phyloP scores from a whole-genome alignment of 192 early-diverging fungal genomes.

The Podila verticillata region DNA sequence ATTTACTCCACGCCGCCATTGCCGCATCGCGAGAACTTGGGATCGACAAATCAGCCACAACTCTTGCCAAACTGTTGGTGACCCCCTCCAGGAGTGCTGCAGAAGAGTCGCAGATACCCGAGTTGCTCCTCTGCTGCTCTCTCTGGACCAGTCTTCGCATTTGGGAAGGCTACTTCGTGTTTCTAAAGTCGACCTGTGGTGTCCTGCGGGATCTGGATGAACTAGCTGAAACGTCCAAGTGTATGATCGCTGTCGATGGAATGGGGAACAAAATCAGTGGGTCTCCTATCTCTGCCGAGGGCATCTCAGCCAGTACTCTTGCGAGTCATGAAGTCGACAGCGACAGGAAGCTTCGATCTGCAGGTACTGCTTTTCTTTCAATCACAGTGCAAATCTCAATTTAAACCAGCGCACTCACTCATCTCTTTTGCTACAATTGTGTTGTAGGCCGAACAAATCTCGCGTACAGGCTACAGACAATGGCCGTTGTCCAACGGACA shows the following conservation, averaged over 20 bases:
- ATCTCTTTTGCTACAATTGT: too few species aligned
- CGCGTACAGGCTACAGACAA: conserved; percentile 19
- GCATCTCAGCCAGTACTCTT: neutral
- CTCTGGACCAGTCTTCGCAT: conserved; percentile 25
- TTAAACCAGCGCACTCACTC: too few species aligned
- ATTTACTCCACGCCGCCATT: conserved; percentile 7
- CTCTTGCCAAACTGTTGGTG: neutral
- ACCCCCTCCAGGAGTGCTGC: neutral
- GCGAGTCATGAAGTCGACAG: neutral
- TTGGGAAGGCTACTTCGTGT: conserved; percentile 31
- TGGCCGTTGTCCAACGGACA: conserved; percentile 10
- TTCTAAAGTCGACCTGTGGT: conserved; percentile 9
- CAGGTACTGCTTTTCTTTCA: conserved; percentile 12
- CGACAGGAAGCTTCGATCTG: conserved; percentile 23
- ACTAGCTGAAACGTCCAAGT: conserved; percentile 4
- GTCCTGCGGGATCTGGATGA: conserved; percentile 11
- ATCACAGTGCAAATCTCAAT: too few species aligned
- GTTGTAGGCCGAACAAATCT: conserved; percentile 15
- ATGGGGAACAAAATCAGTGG: conserved; percentile 6
- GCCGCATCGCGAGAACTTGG: conserved; percentile 12
- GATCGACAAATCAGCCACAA: conserved; percentile 17
- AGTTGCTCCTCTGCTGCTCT: conserved; percentile 13
- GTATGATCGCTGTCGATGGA: conserved; percentile 15
- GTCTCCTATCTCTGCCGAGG: neutral
- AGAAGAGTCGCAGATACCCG: neutral